These are phyloP conservation scores for Fusarium sp. DNA, from an alignment of 2,329 filamentous ascomycete species.

Conservation along the genomic window DNA sequence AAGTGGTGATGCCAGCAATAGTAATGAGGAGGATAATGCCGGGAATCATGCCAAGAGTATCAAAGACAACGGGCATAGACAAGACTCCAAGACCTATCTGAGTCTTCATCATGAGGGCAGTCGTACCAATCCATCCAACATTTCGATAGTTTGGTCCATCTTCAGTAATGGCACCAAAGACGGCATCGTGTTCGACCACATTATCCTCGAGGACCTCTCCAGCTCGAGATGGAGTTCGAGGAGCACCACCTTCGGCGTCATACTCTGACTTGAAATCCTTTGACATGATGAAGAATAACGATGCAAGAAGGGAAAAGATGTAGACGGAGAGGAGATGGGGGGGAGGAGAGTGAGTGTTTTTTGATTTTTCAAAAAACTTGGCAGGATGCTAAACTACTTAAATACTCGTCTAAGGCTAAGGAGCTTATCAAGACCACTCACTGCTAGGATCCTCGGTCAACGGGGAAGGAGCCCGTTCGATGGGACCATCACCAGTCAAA, in stretches of 20 bases:
- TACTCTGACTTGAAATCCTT: background rate
- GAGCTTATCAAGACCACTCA: background rate
- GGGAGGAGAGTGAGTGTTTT: background rate
- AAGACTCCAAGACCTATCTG: conserved; percentile 59
- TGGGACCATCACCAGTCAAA: background rate
- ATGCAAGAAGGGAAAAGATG: background rate
- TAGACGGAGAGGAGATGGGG: background rate
- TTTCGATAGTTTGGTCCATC: conserved; percentile 45
- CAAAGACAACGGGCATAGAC: conserved; percentile 58
- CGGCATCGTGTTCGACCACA: conserved; percentile 34
- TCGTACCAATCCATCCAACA: conserved; percentile 55
- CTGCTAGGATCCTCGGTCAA: background rate
- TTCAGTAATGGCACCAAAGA: conserved; percentile 43
- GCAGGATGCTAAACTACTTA: background rate
- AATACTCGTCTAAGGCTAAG: background rate
- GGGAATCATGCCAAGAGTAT: conserved; percentile 59
- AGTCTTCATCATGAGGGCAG: conserved; percentile 59
- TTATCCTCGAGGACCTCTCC: background rate
- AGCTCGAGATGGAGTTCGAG: background rate
- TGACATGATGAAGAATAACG: background rate
- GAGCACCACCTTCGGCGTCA: background rate
- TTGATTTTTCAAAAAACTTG: background rate
- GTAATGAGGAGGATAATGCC: conserved; percentile 56
- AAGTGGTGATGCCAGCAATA: conserved; percentile 52
- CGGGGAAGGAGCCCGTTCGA: background rate